A percentile compares a stretch with the other conserved stretches of the same genome.
These are phyloP conservation scores for Oryza punctata DNA, from an alignment of 176 grass and related monocot species.

Conservation along the genomic window DNA sequence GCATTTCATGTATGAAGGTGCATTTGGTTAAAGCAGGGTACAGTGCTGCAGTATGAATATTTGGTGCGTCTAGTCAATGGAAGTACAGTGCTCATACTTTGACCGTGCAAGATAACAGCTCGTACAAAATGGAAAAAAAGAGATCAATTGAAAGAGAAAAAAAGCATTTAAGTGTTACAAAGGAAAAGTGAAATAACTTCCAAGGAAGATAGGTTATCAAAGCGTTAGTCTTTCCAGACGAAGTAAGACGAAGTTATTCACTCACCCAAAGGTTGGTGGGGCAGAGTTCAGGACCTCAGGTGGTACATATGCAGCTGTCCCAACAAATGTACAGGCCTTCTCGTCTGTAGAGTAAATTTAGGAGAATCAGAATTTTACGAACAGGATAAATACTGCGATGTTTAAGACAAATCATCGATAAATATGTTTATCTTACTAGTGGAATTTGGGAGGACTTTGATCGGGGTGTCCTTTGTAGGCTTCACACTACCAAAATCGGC, in stretches of 20 bases:
- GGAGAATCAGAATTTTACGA: not conserved
- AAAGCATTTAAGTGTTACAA: not conserved
- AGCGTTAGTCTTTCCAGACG: not conserved
- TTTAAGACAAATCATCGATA: not conserved
- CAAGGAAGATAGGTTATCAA: slow-evolving; percentile 13
- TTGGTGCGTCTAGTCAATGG: not conserved
- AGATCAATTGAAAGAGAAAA: slow-evolving; percentile 6
- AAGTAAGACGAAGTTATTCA: slow-evolving; percentile 32
- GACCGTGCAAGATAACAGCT: slow-evolving; percentile 13
- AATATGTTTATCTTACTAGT: slow-evolving; percentile 57
- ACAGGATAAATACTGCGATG: not conserved
- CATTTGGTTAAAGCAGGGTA: not conserved
- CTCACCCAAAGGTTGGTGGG: slow-evolving; percentile 92
- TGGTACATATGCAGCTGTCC: slow-evolving; percentile 94
- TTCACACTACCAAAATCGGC: slow-evolving; percentile 99
- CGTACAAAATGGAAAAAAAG: slow-evolving; percentile 3
- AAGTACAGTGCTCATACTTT: not conserved
- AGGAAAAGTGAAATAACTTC: slow-evolving; percentile 6
- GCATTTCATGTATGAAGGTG: slow-evolving; percentile 6
- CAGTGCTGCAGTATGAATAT: not conserved
- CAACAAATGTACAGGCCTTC: slow-evolving; percentile 96
- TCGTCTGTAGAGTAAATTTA: slow-evolving; percentile 56
- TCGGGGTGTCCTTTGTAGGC: slow-evolving; percentile 69
- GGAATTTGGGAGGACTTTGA: slow-evolving; percentile 93
- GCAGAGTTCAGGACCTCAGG: slow-evolving; percentile 96